These are phyloP conservation scores for Acanthamoeba lenticulata DNA, from an alignment of 208 protist species.

Conservation along the genomic window DNA sequence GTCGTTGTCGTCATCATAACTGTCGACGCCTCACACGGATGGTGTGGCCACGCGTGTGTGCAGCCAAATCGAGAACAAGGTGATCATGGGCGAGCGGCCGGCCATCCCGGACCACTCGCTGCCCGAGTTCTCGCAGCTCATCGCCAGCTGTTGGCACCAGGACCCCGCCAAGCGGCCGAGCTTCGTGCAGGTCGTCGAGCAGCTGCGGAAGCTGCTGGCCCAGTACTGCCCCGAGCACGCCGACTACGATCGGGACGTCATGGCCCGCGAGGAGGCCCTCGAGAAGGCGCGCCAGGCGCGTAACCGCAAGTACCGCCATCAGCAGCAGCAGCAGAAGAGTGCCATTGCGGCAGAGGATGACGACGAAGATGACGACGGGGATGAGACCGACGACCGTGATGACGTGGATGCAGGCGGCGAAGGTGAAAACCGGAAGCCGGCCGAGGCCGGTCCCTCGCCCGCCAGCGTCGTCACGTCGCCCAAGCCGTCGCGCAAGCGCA, in stretches of 20 bases:
- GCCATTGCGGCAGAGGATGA: too few species aligned
- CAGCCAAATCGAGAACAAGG: constrained; percentile 70
- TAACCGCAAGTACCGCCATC: background rate
- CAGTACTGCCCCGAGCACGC: constrained; percentile 1
- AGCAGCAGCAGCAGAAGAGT: too few species aligned
- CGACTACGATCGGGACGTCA: constrained; percentile 22
- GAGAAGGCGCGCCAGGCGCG: background rate
- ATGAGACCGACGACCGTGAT: background rate
- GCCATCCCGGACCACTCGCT: constrained; percentile 49
- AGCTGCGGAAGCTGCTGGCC: background rate
- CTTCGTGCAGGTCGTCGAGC: background rate
- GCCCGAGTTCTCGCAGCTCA: constrained; percentile 52
- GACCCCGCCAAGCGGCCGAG: background rate
- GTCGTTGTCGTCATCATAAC: too few species aligned
- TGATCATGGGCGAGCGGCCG: constrained; percentile 72
- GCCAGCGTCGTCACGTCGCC: background rate
- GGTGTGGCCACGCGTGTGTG: too few species aligned
- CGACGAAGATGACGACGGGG: background rate
- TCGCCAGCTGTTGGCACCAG: constrained; percentile 71
- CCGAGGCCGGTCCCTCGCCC: background rate
- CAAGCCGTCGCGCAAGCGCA: background rate
- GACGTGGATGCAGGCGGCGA: background rate
- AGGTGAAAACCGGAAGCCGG: background rate
- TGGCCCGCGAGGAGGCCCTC: background rate
- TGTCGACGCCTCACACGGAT: too few species aligned